Base-by-base conservation (phyloP, 2,329 filamentous ascomycete species). In the Hirsutella thompsonii region DNA sequence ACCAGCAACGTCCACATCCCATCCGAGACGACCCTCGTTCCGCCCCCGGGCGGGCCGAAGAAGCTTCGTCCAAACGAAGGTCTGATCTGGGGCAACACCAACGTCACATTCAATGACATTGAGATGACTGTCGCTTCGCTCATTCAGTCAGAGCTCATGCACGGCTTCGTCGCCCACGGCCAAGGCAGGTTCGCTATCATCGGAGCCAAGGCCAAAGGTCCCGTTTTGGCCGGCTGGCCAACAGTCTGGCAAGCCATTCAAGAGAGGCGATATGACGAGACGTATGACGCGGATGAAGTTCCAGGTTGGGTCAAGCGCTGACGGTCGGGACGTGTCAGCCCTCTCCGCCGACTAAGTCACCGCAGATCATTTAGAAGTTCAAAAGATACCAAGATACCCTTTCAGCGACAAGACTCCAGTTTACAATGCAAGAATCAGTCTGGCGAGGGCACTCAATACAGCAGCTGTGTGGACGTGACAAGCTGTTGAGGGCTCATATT, bases 121-220 rank as follows among this genome's bases (percentile, higher is more conserved):
- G 87, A 94, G 60, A 78, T 78, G 36, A 78, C 85, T 38, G 71
- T 93, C 11, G 76, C 83, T 0, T 81, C 80, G 10, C 71, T 95
- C 11, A 74, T 93, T 18, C 77, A 83, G 38, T 85, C 94, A 59
- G 85, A 83, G 1, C 66, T 94, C 20, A 69, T 95, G 55, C 79
- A 81, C 49, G 90, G 89, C 2, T 95, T 89, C 54, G 73, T 95
- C 21, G 84, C 83, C 14, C 86, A 93, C 52, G 74, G 74, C 20
- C 78, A 80, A 53, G 73, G 74, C 35, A 79, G 83, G 38, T 88
- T 95, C 53, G 88, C 87, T 11, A 84, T 95, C 35, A 77, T 83
- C 40, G 88, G 89, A 3, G 79, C 83, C 20, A 82, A 80, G 66
- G 71, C 72, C 44, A 74, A 72, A 47, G 74, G 76, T 20, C 72